Percentiles rank a stretch among this genome's conserved stretches.
Conservation (phyloP, 2,329 filamentous ascomycete species). For the Aureobasidium sp. region DNA sequence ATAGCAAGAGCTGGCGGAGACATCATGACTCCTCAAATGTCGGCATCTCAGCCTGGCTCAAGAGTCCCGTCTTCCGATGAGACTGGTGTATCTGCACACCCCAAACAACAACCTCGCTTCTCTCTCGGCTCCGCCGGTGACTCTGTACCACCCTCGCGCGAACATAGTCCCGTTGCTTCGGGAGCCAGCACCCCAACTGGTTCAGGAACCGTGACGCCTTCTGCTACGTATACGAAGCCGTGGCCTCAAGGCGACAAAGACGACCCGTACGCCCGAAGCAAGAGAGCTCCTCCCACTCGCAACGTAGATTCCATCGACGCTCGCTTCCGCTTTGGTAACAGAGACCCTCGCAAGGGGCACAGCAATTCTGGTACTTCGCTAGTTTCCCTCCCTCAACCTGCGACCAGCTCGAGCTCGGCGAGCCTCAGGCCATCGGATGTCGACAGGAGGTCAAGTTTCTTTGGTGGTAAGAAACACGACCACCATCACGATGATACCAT, state of each 20-base stretch:
- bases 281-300: conserved; percentile 60
- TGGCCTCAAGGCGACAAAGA: conserved; percentile 71
- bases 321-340: conserved; percentile 73
- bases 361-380: conserved; percentile 20
- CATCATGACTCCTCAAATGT: conserved; percentile 56
- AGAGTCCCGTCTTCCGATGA: conserved; percentile 33
- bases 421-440: conserved; percentile 16
- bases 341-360: conserved; percentile 54
- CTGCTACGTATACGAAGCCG: conserved; percentile 52
- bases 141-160: conserved; percentile 44
- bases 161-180: conserved; percentile 46
- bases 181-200: conserved; percentile 41
- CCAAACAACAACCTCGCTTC: conserved; percentile 45
- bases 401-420: conserved; percentile 14
- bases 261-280: conserved; percentile 80
- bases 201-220: conserved; percentile 32
- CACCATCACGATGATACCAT: conserved; percentile 36
- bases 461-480: conserved; percentile 45
- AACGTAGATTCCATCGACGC: conserved; percentile 63
- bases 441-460: conserved; percentile 47
- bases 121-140: conserved; percentile 49
- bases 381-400: conserved; percentile 3
- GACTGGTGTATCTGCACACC: conserved; percentile 35
- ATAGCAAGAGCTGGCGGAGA: conserved; percentile 34
- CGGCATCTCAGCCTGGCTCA: conserved; percentile 30